Percentiles rank a stretch among this genome's conserved stretches.
Evolutionary conservation across 2,329 filamentous ascomycete species (phyloP).

Genomic region (Nigrospora osmanthi): DNA sequence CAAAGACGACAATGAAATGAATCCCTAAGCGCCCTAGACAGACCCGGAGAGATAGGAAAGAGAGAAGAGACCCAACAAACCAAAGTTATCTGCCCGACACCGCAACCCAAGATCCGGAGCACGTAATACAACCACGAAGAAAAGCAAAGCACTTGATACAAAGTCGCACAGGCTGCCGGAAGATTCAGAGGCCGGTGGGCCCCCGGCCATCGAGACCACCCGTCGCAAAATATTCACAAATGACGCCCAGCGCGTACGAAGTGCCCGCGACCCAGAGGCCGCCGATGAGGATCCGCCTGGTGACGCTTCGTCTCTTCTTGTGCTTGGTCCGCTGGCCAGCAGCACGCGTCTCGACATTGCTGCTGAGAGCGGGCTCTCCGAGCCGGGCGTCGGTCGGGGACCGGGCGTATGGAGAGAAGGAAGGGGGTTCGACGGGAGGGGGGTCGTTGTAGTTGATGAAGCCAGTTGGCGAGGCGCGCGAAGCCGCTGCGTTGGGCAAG

Average conservation of each 20-base stretch:
- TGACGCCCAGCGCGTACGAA: slow-evolving; percentile 50
- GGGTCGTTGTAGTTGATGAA: slow-evolving; percentile 52
- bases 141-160: too few species aligned
- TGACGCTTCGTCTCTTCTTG: slow-evolving; percentile 29
- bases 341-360: slow-evolving; percentile 19
- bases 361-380: slow-evolving; percentile 40
- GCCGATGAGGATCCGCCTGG: slow-evolving; percentile 42
- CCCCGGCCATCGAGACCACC: slow-evolving; percentile 35
- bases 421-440: slow-evolving; percentile 14
- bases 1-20: too few species aligned
- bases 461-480: slow-evolving; percentile 57
- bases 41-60: too few species aligned
- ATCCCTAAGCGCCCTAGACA: too few species aligned
- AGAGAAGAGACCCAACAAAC: too few species aligned
- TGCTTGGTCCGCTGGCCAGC: slow-evolving; percentile 11
- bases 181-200: slow-evolving; percentile 20
- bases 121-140: too few species aligned
- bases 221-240: slow-evolving; percentile 49
- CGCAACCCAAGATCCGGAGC: too few species aligned
- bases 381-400: slow-evolving; percentile 35
- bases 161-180: too few species aligned
- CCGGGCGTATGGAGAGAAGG: slow-evolving; percentile 25
- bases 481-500: slow-evolving; percentile 37
- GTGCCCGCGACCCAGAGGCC: slow-evolving; percentile 46
- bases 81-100: too few species aligned